Evolutionary conservation across 1,284 basidiomycete species (phyloP).

Genomic region (Volvariella surrecta): DNA sequence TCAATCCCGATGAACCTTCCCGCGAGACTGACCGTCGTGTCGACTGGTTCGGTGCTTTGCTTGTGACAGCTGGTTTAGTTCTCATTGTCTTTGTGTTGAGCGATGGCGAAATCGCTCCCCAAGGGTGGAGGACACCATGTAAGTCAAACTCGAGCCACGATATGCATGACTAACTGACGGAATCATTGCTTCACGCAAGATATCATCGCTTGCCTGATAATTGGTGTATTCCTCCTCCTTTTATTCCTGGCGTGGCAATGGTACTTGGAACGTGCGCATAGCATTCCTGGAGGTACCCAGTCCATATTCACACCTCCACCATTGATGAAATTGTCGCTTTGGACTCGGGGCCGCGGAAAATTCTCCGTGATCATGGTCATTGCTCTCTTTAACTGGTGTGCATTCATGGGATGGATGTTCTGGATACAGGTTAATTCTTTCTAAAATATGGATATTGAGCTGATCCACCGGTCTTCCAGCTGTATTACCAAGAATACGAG

Average conservation of each 20-base stretch:
- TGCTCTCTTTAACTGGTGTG: constrained; percentile 63
- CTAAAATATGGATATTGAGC: background rate
- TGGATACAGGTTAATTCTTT: constrained; percentile 40
- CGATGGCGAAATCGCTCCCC: constrained; percentile 59
- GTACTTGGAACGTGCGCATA: constrained; percentile 41
- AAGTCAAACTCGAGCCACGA: constrained; percentile 25
- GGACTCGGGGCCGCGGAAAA: constrained; percentile 55
- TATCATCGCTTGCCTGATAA: constrained; percentile 54
- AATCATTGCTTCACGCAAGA: too few species aligned
- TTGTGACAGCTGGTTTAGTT: constrained; percentile 70
- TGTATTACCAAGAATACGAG: constrained; percentile 65
- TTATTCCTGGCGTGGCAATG: constrained; percentile 66
- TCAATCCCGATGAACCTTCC: constrained; percentile 44
- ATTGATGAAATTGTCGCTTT: constrained; percentile 66
- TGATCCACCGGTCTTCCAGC: constrained; percentile 19
- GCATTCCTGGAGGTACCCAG: constrained; percentile 19
- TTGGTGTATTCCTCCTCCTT: constrained; percentile 50
- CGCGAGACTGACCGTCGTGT: constrained; percentile 48
- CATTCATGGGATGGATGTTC: constrained; percentile 49
- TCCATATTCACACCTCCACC: constrained; percentile 46
- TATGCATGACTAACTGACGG: background rate
- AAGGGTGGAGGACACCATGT: constrained; percentile 75
- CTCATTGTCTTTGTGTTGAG: constrained; percentile 76
- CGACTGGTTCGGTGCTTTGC: constrained; percentile 76
- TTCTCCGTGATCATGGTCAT: constrained; percentile 61